Conservation (phyloP, 2,329 filamentous ascomycete genomes). For the Ceratocystis ficicola region DNA sequence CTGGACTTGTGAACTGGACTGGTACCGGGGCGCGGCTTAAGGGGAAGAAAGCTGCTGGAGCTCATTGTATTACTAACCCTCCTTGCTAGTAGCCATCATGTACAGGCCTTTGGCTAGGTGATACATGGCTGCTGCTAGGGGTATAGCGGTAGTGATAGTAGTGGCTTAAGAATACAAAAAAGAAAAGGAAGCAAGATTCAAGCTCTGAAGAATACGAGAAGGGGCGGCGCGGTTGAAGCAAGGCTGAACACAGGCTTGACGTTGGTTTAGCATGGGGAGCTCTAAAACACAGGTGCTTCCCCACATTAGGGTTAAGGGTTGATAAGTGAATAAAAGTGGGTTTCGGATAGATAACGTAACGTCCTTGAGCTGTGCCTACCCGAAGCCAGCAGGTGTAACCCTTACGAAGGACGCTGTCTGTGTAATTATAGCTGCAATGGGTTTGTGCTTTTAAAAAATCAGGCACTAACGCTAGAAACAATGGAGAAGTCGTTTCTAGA, state of each 20-base stretch:
- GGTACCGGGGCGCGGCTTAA: no score
- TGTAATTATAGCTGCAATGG: no score
- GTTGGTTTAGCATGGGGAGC: neutral
- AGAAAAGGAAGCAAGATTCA: neutral
- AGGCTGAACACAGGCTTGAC: neutral
- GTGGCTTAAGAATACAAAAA: neutral
- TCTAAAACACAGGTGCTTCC: neutral
- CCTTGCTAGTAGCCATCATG: constrained; percentile 90
- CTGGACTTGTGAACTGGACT: no score
- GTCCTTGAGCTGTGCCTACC: neutral
- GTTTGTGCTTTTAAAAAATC: no score
- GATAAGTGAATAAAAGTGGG: neutral
- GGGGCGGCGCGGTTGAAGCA: neutral
- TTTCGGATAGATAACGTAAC: neutral
- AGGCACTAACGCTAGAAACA: no score
- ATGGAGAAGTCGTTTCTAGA: neutral
- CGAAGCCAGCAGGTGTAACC: neutral
- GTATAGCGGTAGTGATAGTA: no score
- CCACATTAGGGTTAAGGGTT: neutral
- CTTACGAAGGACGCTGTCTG: neutral
- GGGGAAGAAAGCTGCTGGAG: neutral
- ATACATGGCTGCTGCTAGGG: constrained; percentile 52
- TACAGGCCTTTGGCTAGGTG: constrained; percentile 92
- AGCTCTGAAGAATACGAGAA: neutral
- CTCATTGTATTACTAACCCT: constrained; percentile 46